Base-by-base conservation (phyloP, 805 yeast species). In the Yamadazyma ubonensis region DNA sequence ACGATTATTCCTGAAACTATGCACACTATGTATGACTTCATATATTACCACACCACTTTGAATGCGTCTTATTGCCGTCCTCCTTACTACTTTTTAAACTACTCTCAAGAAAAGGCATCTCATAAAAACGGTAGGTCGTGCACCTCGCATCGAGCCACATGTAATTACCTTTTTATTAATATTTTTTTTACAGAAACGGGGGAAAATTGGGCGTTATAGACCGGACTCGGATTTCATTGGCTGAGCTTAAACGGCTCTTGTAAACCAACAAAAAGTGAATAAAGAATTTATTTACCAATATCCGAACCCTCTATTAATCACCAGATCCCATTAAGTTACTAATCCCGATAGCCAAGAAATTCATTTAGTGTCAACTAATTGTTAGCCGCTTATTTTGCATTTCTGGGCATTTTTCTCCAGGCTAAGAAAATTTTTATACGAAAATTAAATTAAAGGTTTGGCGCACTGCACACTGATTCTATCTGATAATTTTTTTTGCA, bases 401-500 rank as follows among this genome's bases (percentile, higher is more conserved):
- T 3, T n/a, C 30, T 27, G 30, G 30, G 30, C 15, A 27, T 27
- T 27, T 22, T 15, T 15, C 17, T 15, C 17, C 17, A 15, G 30
- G 30, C 30, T 15, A 27, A 27, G 30, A 15, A 27, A 27, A 12
- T 4, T 15, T 9, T n/a, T n/a, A 27, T 27, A 27, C 30, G 30
- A 27, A 8, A 8, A n/a, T 15, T 15, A n/a, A 15, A 12, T 27
- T 27, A 6, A 9, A 4, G 15, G 30, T 12, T 27, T 11, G 20
- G 31, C 16, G n/a, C 12, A 19, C 39, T 15, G 26, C 9, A n/a
- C 21, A 30, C 35, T 25, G 35, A 22, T 30, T 29, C 23, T 23
- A 29, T 37, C 40, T 22, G 34, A 30, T 37, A 37, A 37, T 18
- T 19, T 36, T 36, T 36, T 22, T 29, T 37, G 29, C 37, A 16